Percentiles rank a stretch among this genome's conserved stretches.
phyloP scores from a whole-genome alignment of 306 rosid species.

The Inga leiocalycina region DNA sequence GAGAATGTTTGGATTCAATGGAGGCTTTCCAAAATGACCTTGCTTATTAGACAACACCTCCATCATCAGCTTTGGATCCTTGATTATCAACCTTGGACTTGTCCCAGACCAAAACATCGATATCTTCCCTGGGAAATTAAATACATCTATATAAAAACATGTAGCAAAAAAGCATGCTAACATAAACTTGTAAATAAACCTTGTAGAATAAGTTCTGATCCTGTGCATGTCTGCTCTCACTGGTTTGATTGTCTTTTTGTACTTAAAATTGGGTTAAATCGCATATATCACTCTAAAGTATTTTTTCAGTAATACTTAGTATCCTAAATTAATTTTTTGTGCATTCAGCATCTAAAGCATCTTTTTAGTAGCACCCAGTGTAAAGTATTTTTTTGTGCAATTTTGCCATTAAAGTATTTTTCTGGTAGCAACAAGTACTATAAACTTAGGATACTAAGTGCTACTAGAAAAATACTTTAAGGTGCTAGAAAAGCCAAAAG shows the following conservation, averaged over 20 bases:
- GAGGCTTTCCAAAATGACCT: slow-evolving; percentile 54
- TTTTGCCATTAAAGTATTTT: too few relatives aligned
- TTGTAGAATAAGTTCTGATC: neutral
- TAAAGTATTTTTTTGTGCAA: too few relatives aligned
- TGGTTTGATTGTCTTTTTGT: neutral
- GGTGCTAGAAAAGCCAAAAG: too few relatives aligned
- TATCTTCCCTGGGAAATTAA: slow-evolving; percentile 1
- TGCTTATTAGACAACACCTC: slow-evolving; percentile 49
- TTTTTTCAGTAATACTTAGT: too few relatives aligned
- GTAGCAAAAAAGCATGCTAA: neutral
- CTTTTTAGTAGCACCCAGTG: too few relatives aligned
- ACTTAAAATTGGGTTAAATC: neutral
- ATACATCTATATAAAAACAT: neutral
- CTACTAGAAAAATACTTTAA: too few relatives aligned
- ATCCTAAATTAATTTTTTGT: too few relatives aligned
- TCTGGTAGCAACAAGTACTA: too few relatives aligned
- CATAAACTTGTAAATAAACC: neutral
- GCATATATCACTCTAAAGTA: too few relatives aligned
- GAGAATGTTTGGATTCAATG: slow-evolving; percentile 43
- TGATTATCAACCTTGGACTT: slow-evolving; percentile 53
- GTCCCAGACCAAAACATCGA: slow-evolving; percentile 59
- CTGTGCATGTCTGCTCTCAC: neutral
- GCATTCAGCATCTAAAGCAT: too few relatives aligned
- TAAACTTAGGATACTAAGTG: too few relatives aligned
- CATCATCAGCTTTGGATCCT: slow-evolving; percentile 46